These are phyloP conservation scores for Oryza glaberrima DNA, from an alignment of 176 grass and related monocot species.

Conservation along the genomic window DNA sequence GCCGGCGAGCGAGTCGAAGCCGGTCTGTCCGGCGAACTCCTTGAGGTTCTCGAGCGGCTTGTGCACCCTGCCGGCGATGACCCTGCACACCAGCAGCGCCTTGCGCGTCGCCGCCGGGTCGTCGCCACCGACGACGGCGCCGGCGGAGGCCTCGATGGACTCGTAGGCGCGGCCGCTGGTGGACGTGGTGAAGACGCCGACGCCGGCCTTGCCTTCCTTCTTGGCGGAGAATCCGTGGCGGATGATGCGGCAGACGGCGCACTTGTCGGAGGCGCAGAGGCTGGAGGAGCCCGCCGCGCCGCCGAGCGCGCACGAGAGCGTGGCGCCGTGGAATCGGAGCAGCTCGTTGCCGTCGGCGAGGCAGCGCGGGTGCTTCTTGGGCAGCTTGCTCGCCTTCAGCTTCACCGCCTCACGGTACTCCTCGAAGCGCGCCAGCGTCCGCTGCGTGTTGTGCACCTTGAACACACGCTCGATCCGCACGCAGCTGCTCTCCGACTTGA, in stretches of 20 bases:
- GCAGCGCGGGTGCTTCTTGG: conserved; percentile 92
- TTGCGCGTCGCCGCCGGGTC: conserved; percentile 21
- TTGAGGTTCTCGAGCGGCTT: conserved; percentile 82
- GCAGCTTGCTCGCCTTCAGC: conserved; percentile 75
- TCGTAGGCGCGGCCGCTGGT: conserved; percentile 83
- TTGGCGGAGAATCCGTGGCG: conserved; percentile 64
- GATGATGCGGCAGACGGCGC: conserved; percentile 80
- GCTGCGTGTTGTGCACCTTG: conserved; percentile 99
- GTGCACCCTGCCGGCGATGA: conserved; percentile 85
- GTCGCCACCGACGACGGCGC: not conserved
- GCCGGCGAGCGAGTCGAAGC: conserved; percentile 89
- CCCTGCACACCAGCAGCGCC: conserved; percentile 89
- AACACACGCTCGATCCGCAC: conserved; percentile 84
- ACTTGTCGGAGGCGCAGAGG: conserved; percentile 70
- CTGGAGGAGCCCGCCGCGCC: conserved; percentile 20
- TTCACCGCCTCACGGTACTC: conserved; percentile 93
- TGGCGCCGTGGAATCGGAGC: conserved; percentile 83
- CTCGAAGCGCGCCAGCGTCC: conserved; percentile 82
- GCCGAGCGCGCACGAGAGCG: conserved; percentile 65
- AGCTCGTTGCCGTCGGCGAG: conserved; percentile 92
- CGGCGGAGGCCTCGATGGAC: conserved; percentile 39
- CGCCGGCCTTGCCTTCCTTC: conserved; percentile 51
- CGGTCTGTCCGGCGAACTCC: conserved; percentile 71
- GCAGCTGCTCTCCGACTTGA: conserved; percentile 84
- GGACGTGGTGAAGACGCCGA: conserved; percentile 87